Evolutionary conservation across 768 basidiomycete species (phyloP).

Genomic region (Suillus ampliporus): DNA sequence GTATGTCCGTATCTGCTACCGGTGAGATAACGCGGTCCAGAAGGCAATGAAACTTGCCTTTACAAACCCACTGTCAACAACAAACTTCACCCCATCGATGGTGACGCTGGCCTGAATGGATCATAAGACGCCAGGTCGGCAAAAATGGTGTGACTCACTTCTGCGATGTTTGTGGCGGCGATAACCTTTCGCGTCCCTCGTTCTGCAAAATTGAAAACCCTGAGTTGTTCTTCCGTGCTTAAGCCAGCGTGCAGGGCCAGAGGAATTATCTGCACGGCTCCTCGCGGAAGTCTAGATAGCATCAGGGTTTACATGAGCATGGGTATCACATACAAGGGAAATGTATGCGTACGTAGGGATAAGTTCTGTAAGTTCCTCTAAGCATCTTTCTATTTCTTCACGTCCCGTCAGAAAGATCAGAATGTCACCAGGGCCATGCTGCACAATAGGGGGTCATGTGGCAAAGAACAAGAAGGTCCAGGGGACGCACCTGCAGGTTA

Average conservation of each 20-base stretch:
- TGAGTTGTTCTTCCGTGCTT: constrained; percentile 84
- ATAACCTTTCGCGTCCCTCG: constrained; percentile 86
- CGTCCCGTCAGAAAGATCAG: constrained; percentile 94
- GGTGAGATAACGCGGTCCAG: constrained; percentile 2
- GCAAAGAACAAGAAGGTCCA: not conserved
- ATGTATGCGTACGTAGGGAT: constrained; percentile 60
- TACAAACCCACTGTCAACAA: constrained; percentile 93
- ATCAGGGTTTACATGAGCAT: constrained; percentile 8
- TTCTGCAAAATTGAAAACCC: constrained; percentile 81
- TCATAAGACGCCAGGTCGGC: not conserved
- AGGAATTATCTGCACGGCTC: constrained; percentile 61
- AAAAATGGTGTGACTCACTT: constrained; percentile 50
- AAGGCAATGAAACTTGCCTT: constrained; percentile 60
- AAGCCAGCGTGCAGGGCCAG: constrained; percentile 91
- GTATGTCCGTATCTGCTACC: constrained; percentile 79
- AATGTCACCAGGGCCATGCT: constrained; percentile 89
- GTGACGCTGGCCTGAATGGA: constrained; percentile 85
- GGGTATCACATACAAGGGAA: constrained; percentile 1
- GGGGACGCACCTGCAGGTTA: constrained; percentile 65
- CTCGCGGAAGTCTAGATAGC: constrained; percentile 53
- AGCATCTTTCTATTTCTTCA: constrained; percentile 92
- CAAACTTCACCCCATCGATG: constrained; percentile 93
- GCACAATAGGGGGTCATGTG: constrained; percentile 11
- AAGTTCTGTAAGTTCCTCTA: constrained; percentile 81
- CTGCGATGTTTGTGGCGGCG: constrained; percentile 94